Conservation (phyloP, 441 rosid genomes). For the Adansonia rubrostipa region DNA sequence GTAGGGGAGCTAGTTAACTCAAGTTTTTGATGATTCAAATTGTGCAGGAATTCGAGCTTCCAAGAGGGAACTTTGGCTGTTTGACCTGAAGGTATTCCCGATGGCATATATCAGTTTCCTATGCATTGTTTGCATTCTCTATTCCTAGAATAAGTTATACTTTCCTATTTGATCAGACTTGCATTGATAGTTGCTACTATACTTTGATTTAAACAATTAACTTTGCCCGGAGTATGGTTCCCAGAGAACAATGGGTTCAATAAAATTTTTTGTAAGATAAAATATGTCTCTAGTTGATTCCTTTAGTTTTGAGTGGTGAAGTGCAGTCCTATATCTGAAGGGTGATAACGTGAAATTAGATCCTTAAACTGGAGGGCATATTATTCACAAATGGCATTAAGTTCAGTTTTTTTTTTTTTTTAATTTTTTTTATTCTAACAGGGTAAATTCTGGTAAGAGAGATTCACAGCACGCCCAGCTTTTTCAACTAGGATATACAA, state of each 20-base stretch:
- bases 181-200: not conserved
- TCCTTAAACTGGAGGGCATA: not conserved
- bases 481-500: not conserved
- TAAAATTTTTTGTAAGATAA: not conserved
- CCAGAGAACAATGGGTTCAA: not conserved
- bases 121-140: not conserved
- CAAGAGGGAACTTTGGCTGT: not conserved
- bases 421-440: not conserved
- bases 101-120: not conserved
- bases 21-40: slow-evolving; percentile 2
- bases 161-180: not conserved
- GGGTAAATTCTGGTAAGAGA: not conserved
- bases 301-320: not conserved
- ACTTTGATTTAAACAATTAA: not conserved
- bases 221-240: not conserved
- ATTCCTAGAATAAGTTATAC: not conserved
- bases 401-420: not conserved
- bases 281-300: not conserved
- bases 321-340: not conserved
- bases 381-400: not conserved
- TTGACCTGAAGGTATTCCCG: not conserved
- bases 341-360: not conserved
- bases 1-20: not conserved
- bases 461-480: not conserved
- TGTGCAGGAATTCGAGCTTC: not conserved